Evolutionary conservation across 768 basidiomycete genomes (phyloP).

Genomic region (Pleurotus citrinopileatus): DNA sequence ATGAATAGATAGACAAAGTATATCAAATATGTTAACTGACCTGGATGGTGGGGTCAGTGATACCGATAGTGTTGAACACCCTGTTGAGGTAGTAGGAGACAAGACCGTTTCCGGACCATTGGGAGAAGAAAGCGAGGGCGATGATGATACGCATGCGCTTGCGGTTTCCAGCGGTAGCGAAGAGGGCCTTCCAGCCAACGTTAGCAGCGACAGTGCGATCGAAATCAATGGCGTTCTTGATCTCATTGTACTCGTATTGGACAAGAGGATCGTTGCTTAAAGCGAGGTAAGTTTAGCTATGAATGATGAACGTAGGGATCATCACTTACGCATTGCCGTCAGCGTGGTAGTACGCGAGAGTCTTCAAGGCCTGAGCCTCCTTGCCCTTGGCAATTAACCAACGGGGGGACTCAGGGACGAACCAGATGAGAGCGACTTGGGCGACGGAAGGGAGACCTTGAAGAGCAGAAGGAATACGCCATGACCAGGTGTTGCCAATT

Average conservation of each 20-base stretch:
- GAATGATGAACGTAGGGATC: not conserved
- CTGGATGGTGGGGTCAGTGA: conserved; percentile 52
- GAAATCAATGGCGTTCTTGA: conserved; percentile 71
- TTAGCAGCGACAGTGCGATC: conserved; percentile 59
- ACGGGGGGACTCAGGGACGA: conserved; percentile 83
- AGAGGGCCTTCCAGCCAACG: conserved; percentile 68
- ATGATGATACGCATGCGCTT: conserved; percentile 76
- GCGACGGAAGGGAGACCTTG: conserved; percentile 69
- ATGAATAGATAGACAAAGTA: not conserved
- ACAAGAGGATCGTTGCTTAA: conserved; percentile 68
- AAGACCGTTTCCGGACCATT: conserved; percentile 85
- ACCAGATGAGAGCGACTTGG: conserved; percentile 64
- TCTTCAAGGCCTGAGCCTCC: conserved; percentile 62
- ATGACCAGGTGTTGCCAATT: conserved; percentile 67
- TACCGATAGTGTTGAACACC: conserved; percentile 68
- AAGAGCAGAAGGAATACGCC: conserved; percentile 78
- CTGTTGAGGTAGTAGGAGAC: conserved; percentile 80
- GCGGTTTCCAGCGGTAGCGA: conserved; percentile 67
- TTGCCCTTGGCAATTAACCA: conserved; percentile 77
- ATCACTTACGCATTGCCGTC: conserved; percentile 56
- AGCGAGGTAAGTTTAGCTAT: not conserved
- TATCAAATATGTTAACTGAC: conserved; percentile 22
- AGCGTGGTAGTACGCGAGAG: conserved; percentile 82
- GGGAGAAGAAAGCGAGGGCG: conserved; percentile 79
- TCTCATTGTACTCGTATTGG: conserved; percentile 75